Percentiles rank a stretch among this genome's conserved stretches.
phyloP scores from a whole-genome alignment of 148 eudicot genomes.

The Silene uniflora region DNA sequence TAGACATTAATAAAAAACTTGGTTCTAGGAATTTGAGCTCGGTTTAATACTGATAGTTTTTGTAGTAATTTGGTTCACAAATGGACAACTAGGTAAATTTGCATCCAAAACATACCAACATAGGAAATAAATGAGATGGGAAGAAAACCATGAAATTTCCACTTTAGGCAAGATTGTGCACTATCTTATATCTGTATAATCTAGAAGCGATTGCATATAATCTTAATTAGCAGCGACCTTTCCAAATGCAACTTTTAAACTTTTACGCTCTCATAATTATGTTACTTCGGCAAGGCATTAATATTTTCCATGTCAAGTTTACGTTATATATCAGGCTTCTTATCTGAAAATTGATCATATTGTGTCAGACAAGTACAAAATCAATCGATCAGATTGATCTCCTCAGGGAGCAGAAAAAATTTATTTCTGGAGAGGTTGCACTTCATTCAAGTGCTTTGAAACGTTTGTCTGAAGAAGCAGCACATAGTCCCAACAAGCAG shows the following conservation, averaged over 20 bases:
- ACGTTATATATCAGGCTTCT: neutral
- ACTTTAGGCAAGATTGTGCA: no score
- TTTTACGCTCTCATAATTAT: neutral
- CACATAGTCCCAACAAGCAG: conserved; percentile 57
- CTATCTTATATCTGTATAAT: neutral
- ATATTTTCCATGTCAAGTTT: neutral
- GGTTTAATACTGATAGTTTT: no score
- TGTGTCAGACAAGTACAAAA: conserved; percentile 63
- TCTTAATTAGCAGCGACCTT: neutral
- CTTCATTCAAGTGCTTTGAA: conserved; percentile 82
- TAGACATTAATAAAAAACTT: no score
- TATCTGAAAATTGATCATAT: conserved; percentile 15
- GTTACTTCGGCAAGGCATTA: neutral
- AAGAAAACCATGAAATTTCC: no score
- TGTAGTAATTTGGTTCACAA: no score
- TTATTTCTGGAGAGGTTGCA: conserved; percentile 91
- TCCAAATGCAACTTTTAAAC: conserved; percentile 3
- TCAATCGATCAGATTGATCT: conserved; percentile 88
- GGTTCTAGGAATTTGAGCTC: no score
- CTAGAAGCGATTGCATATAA: neutral
- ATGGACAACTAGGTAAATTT: no score
- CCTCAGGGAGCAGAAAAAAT: conserved; percentile 88
- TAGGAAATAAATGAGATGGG: no score
- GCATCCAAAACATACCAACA: no score
- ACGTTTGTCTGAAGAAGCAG: conserved; percentile 77